A percentile compares a stretch with the other conserved stretches of the same genome.
Evolutionary conservation across 2,329 filamentous ascomycete genomes (phyloP).

Genomic region (Botrytis sinoallii): DNA sequence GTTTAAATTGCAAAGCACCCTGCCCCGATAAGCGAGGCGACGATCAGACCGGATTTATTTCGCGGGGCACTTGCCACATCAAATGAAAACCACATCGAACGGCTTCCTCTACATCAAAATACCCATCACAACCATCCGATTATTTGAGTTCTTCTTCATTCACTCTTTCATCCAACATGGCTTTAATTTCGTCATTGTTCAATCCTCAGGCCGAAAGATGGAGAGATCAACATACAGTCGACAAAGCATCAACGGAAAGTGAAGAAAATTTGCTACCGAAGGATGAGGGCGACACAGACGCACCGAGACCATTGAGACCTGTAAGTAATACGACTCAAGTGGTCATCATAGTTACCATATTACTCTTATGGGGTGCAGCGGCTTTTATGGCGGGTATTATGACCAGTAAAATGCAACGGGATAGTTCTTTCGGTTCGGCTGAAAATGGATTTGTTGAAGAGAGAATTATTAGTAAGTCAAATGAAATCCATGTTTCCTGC

Average conservation of each 20-base stretch:
- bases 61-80: neutral
- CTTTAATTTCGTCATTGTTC: neutral
- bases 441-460: neutral
- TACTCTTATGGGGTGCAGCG: neutral
- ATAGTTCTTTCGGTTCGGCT: neutral
- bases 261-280: neutral
- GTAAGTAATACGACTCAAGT: neutral
- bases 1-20: neutral
- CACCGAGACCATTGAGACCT: neutral
- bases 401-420: neutral
- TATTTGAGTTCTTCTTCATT: neutral
- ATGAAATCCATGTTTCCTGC: neutral
- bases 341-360: neutral
- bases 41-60: neutral
- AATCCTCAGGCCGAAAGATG: neutral
- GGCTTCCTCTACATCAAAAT: neutral
- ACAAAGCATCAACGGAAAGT: neutral
- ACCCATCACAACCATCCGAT: neutral
- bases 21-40: neutral
- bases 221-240: neutral
- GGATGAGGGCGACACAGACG: neutral
- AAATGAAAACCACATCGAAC: neutral
- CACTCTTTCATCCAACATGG: neutral
- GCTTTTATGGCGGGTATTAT: neutral
- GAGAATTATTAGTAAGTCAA: neutral